Evolutionary conservation across 306 rosid genomes (phyloP).

Genomic region (Amphicarpaea edgeworthii): DNA sequence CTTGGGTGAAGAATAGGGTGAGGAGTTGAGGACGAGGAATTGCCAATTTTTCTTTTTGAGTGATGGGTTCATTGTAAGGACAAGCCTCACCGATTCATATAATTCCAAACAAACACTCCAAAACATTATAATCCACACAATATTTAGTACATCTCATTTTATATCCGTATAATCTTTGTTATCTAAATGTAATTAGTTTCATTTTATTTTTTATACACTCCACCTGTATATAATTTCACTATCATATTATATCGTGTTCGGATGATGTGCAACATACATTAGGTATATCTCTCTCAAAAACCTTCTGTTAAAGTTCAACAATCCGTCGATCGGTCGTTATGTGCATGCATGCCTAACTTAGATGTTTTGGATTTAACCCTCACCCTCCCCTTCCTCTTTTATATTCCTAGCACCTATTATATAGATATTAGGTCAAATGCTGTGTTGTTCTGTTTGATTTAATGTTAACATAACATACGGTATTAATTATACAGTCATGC

Average conservation of each 20-base stretch:
- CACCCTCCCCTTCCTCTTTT: slow-evolving; percentile 18
- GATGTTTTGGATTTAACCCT: slow-evolving; percentile 36
- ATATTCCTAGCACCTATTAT: not conserved
- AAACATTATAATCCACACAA: not conserved
- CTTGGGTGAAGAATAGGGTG: not conserved
- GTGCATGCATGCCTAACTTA: slow-evolving; percentile 45
- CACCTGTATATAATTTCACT: not conserved
- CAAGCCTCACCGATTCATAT: slow-evolving; percentile 23
- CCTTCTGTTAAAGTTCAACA: slow-evolving; percentile 31
- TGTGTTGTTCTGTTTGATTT: slow-evolving; percentile 25
- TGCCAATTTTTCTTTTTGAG: slow-evolving; percentile 9
- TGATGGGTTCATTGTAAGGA: slow-evolving; percentile 1
- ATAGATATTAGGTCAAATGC: slow-evolving; percentile 48
- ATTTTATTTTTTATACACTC: not conserved
- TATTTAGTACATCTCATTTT: not conserved
- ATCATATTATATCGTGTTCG: not conserved
- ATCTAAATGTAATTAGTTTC: not conserved
- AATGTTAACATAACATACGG: not conserved
- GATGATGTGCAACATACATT: not conserved
- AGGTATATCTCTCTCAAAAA: not conserved
- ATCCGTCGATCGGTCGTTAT: not conserved
- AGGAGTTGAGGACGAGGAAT: not conserved
- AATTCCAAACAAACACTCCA: not conserved
- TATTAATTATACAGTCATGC: slow-evolving; percentile 12
- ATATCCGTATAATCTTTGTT: not conserved